Percentiles rank a stretch among this genome's conserved stretches.
Evolutionary conservation across 495 filamentous ascomycete genomes (phyloP).

Genomic region (Trichoderma asperelloides): DNA sequence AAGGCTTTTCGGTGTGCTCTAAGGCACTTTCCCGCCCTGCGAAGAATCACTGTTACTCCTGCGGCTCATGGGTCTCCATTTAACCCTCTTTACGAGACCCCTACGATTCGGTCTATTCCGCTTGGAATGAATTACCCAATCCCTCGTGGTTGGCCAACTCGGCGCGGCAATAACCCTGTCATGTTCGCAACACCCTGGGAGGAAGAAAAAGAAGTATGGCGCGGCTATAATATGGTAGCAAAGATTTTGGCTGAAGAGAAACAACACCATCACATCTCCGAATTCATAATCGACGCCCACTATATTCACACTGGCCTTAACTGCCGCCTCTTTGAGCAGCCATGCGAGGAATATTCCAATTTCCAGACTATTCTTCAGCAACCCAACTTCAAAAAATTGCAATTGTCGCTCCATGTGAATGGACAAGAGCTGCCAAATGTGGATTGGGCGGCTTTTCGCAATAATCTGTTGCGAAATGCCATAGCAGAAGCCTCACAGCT

Average conservation of each 20-base stretch:
- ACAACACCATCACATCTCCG: neutral
- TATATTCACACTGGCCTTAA: neutral
- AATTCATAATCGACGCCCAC: neutral
- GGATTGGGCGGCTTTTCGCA: neutral
- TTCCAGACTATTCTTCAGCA: neutral
- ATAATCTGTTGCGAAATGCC: neutral
- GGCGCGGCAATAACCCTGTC: too few relatives aligned
- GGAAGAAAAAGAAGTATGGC: too few relatives aligned
- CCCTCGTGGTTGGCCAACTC: neutral
- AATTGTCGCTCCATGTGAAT: neutral
- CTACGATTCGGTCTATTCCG: slow-evolving; percentile 25
- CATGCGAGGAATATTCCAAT: neutral
- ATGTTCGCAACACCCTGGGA: too few relatives aligned
- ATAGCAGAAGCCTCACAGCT: neutral
- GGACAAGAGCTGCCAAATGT: neutral
- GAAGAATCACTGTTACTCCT: slow-evolving; percentile 23
- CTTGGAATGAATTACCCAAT: slow-evolving; percentile 25
- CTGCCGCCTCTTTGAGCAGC: neutral
- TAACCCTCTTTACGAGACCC: slow-evolving; percentile 24
- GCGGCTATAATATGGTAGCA: neutral
- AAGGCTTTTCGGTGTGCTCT: neutral
- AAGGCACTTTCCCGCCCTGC: slow-evolving; percentile 6
- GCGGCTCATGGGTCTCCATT: slow-evolving; percentile 22
- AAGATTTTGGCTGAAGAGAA: neutral
- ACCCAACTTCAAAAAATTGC: neutral